Evolutionary conservation across 2,329 filamentous ascomycete species (phyloP), one percentile per base, ranked within the genome.

Genomic region (Fusarium udum): DNA sequence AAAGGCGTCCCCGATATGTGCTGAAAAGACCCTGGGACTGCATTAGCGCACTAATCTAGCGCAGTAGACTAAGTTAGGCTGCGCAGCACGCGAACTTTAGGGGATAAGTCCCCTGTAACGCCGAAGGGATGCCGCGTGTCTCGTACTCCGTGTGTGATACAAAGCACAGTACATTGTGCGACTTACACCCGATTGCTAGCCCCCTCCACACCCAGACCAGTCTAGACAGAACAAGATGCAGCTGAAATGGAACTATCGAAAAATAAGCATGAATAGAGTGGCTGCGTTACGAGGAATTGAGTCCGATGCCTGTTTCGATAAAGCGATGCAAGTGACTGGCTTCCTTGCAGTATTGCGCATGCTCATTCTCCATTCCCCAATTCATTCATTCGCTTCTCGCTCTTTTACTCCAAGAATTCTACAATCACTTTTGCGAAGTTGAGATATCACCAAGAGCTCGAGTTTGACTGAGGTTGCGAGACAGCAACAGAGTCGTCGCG

Each of bases 241-340:
- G 52, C 52, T 56, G 52, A 56, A 56, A 56, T 56, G 52, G 26
- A 43, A 56, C 52, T 56, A 56, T 56, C 52, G 52, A 56, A 56
- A 56, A 43, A 56, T 43, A 56, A 56, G 37, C 52, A 24, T 56
- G 52, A 56, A 56, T 32, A 32, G 37, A 56, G 37, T 56, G 52
- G 37, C 37, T 43, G 34, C 52, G 24, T 56, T 56, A 56, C 37
- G 52, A 56, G 26, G 52, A 56, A 43, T 31, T 56, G 26, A 43
- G 5, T 12, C 37, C 22, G 26, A 56, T n/a, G 26, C 37, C 24
- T 20, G 37, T 43, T 43, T 43, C 52, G 22, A 56, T 56, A 43
- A 56, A 56, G 34, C 37, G 37, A 56, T 56, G 52, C 52, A 56
- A 56, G 52, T 12, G 6, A 56, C 52, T 43, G 26, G 26, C 52